Conservation (phyloP, 768 basidiomycete species). For the Agaricus blazei region DNA sequence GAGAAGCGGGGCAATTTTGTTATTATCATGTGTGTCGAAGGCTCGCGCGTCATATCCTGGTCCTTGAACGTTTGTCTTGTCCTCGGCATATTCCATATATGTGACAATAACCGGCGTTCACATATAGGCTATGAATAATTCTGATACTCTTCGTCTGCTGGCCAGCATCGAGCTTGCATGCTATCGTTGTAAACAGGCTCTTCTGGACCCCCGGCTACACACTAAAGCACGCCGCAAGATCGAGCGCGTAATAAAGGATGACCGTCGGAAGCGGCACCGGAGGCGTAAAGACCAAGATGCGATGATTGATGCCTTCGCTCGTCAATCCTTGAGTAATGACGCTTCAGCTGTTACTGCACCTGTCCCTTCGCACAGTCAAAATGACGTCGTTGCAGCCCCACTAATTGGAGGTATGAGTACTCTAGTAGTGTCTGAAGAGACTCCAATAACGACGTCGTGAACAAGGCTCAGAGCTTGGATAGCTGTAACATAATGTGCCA, state of each 20-base stretch:
- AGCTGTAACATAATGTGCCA: constrained; percentile 10
- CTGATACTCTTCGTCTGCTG: constrained; percentile 75
- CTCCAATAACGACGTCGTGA: constrained; percentile 13
- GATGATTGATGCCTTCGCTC: constrained; percentile 76
- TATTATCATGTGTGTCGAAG: constrained; percentile 76
- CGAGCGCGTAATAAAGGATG: constrained; percentile 80
- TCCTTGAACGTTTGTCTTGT: constrained; percentile 63
- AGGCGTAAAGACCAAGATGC: constrained; percentile 81
- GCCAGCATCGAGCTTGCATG: constrained; percentile 84
- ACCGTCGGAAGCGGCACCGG: constrained; percentile 73
- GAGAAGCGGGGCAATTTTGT: constrained; percentile 88
- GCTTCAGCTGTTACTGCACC: constrained; percentile 6
- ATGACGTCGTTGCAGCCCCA: constrained; percentile 1
- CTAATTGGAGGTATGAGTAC: constrained; percentile 8
- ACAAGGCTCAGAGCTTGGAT: constrained; percentile 3
- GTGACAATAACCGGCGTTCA: constrained; percentile 7
- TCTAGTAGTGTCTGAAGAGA: constrained; percentile 9
- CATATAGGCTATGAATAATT: constrained; percentile 69
- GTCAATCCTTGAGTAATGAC: constrained; percentile 37
- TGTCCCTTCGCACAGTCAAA: not conserved
- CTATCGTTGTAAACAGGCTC: constrained; percentile 66
- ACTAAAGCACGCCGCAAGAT: constrained; percentile 63
- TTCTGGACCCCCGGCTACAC: constrained; percentile 64
- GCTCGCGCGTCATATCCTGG: constrained; percentile 73
- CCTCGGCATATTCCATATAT: not conserved